These are phyloP conservation scores for Roridomyces roridus DNA, from an alignment of 768 basidiomycete genomes.

Conservation along the genomic window DNA sequence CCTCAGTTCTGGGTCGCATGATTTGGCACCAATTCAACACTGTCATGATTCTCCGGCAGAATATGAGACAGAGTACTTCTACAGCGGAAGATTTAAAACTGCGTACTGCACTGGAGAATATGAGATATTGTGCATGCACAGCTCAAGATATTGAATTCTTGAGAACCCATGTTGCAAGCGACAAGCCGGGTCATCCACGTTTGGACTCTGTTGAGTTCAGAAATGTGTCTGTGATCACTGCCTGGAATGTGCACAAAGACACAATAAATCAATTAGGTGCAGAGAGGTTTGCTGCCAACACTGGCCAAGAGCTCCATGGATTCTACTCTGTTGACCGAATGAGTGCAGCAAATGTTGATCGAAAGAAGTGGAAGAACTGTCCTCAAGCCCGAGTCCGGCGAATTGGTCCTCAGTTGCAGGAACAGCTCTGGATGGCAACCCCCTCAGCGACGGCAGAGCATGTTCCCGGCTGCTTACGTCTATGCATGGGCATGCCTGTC, in stretches of 20 bases:
- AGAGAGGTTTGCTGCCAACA: constrained; percentile 40
- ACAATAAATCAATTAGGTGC: constrained; percentile 38
- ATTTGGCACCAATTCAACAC: constrained; percentile 39
- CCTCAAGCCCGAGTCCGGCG: no score
- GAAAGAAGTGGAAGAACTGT: background rate
- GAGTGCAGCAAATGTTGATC: background rate
- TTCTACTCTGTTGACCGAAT: constrained; percentile 28
- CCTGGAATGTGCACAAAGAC: constrained; percentile 42
- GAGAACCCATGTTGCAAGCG: constrained; percentile 27
- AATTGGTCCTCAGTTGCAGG: background rate
- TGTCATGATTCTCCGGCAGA: constrained; percentile 39
- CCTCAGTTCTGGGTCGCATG: background rate
- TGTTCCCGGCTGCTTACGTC: constrained; percentile 31
- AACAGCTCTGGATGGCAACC: background rate
- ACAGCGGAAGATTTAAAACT: constrained; percentile 31
- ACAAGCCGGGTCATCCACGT: constrained; percentile 2
- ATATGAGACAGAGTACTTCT: constrained; percentile 35
- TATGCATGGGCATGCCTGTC: constrained; percentile 42
- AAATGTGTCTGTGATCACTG: constrained; percentile 45
- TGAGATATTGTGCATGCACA: constrained; percentile 47
- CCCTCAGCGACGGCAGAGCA: constrained; percentile 8
- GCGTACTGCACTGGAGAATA: constrained; percentile 38
- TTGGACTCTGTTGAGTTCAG: constrained; percentile 28
- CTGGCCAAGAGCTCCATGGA: constrained; percentile 24
- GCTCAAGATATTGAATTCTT: constrained; percentile 43